These are phyloP conservation scores for Pseudonitzschia multiseries DNA, from an alignment of 108 stramenopile genomes.

Conservation along the genomic window DNA sequence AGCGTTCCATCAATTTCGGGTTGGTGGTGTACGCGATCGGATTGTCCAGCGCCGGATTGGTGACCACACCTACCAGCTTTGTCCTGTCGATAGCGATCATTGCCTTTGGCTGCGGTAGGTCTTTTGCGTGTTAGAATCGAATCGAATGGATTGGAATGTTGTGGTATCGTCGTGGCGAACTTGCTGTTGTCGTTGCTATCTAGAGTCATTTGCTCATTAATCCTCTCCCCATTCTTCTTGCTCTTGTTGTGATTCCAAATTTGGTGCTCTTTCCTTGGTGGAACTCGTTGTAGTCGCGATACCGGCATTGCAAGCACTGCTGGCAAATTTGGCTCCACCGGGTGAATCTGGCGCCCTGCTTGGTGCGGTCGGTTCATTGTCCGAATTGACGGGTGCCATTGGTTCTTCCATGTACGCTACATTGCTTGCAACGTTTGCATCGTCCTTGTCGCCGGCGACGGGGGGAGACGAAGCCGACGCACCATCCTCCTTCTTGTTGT, in stretches of 20 bases:
- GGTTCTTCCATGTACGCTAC: conserved; percentile 9
- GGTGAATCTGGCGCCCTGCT: conserved; percentile 4
- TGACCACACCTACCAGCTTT: background rate
- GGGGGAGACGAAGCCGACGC: background rate
- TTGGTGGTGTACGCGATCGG: background rate
- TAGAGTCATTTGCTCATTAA: too few relatives aligned
- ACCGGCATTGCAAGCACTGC: conserved; percentile 10
- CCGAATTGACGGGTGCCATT: background rate
- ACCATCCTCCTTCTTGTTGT: background rate
- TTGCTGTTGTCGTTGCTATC: background rate
- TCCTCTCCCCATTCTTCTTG: background rate
- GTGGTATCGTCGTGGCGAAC: background rate
- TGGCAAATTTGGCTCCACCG: conserved; percentile 4
- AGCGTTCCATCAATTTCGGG: background rate
- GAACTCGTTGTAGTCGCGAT: background rate
- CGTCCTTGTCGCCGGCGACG: background rate
- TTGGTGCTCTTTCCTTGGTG: background rate
- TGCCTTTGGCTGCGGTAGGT: conserved; percentile 3
- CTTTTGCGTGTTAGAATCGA: too few relatives aligned
- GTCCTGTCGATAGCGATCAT: background rate
- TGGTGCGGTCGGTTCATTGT: conserved; percentile 3
- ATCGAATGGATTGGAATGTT: background rate
- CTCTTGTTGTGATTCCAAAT: too few relatives aligned
- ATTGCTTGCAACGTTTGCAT: background rate
- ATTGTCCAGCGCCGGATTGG: background rate